Conservation (phyloP, 1,139 yeast genomes). For the Martiniozyma asiatica region DNA sequence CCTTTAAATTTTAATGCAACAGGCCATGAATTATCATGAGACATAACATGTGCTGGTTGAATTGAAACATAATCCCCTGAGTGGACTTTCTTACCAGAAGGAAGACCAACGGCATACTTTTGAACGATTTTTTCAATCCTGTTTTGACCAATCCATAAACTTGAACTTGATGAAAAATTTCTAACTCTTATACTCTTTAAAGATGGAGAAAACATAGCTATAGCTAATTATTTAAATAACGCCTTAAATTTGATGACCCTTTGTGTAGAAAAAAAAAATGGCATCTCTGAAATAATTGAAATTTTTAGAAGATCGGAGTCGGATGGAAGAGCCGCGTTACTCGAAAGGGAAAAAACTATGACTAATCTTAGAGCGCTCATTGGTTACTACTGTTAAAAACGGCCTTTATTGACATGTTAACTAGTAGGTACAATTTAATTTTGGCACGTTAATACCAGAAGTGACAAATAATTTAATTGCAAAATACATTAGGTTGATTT, state of each 20-base stretch:
- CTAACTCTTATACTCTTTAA: constrained; percentile 3
- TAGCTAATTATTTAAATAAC: too few species aligned
- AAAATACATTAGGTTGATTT: too few species aligned
- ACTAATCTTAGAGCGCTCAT: too few species aligned
- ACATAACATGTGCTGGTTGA: constrained; percentile 95
- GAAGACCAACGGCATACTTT: constrained; percentile 75
- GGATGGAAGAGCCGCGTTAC: too few species aligned
- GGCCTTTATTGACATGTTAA: too few species aligned
- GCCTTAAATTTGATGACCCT: not conserved
- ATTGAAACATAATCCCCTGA: constrained; percentile 94
- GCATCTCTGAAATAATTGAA: not conserved
- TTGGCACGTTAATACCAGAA: too few species aligned
- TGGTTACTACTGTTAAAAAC: too few species aligned
- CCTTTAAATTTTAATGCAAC: constrained; percentile 95
- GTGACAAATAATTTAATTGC: too few species aligned
- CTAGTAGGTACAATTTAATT: too few species aligned
- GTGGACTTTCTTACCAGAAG: constrained; percentile 57
- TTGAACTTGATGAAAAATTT: constrained; percentile 10
- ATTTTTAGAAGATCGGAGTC: too few species aligned
- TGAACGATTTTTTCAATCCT: constrained; percentile 94
- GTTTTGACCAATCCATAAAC: constrained; percentile 46
- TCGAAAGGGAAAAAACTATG: too few species aligned
- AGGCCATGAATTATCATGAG: constrained; percentile 99
- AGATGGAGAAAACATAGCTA: constrained; percentile 2
- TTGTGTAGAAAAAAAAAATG: not conserved